Evolutionary conservation across 495 filamentous ascomycete genomes (phyloP).

Genomic region (Penicillium herquei): DNA sequence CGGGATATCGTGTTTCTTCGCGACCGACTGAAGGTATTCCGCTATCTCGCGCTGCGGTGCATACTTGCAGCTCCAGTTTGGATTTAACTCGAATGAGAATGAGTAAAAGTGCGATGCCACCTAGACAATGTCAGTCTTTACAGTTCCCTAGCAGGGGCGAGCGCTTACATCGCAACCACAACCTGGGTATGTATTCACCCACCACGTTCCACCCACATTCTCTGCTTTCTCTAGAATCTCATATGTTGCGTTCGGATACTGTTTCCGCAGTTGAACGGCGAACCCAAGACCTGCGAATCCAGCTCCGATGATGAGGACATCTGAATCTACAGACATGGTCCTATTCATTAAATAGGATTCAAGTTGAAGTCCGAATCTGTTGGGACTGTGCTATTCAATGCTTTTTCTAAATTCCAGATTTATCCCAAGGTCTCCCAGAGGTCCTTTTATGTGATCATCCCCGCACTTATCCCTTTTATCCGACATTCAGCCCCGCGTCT

Average conservation of each 20-base stretch:
- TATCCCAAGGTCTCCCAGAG: no score
- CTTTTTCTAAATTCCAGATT: no score
- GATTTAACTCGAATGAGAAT: slow-evolving; percentile 49
- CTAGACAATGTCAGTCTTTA: neutral
- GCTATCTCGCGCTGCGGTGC: slow-evolving; percentile 43
- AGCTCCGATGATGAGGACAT: slow-evolving; percentile 45
- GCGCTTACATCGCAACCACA: slow-evolving; percentile 26
- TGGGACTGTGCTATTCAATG: no score
- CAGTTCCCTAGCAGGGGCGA: neutral
- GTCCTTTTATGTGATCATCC: no score
- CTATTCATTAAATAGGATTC: neutral
- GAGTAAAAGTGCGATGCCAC: slow-evolving; percentile 43
- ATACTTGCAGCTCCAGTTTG: slow-evolving; percentile 43
- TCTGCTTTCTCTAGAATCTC: slow-evolving; percentile 21
- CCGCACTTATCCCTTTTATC: no score
- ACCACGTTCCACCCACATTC: slow-evolving; percentile 26
- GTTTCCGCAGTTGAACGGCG: slow-evolving; percentile 52
- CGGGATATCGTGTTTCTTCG: slow-evolving; percentile 41
- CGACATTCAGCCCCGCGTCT: neutral
- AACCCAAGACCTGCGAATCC: slow-evolving; percentile 60
- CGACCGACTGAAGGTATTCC: slow-evolving; percentile 37
- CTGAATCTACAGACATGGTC: slow-evolving; percentile 2
- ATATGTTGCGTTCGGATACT: slow-evolving; percentile 39
- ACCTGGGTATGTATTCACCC: slow-evolving; percentile 25
- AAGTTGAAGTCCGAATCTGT: no score